These are phyloP conservation scores for Coemansia nantahalensis DNA, from an alignment of 192 early-diverging fungal species.

Conservation along the genomic window DNA sequence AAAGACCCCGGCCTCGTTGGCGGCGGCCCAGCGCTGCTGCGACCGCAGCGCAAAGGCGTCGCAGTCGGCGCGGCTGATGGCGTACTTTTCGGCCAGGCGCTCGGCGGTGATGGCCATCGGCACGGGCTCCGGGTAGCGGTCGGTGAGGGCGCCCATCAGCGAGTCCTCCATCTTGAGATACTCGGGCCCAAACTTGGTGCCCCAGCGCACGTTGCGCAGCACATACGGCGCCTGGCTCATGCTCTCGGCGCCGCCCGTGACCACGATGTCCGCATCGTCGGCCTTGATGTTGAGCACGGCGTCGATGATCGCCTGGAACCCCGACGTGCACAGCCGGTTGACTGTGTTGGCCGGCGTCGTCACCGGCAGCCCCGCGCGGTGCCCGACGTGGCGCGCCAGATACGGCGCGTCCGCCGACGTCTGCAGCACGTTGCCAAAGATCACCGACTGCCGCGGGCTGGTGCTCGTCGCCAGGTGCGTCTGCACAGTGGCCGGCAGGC, in stretches of 20 bases:
- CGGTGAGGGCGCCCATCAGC: conserved; percentile 76
- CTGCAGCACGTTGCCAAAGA: conserved; percentile 94
- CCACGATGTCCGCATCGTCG: conserved; percentile 80
- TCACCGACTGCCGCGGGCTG: conserved; percentile 64
- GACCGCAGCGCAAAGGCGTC: conserved; percentile 79
- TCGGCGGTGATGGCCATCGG: conserved; percentile 97
- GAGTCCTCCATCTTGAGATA: conserved; percentile 85
- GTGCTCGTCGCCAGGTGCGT: conserved; percentile 24
- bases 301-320: conserved; percentile 93
- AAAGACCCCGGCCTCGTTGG: conserved; percentile 74
- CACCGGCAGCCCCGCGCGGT: conserved; percentile 80
- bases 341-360: conserved; percentile 86
- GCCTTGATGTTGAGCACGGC: conserved; percentile 88
- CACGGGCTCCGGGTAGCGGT: conserved; percentile 75
- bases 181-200: conserved; percentile 84
- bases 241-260: conserved; percentile 90
- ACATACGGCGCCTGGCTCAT: conserved; percentile 94
- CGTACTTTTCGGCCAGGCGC: conserved; percentile 83
- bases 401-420: conserved; percentile 82
- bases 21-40: conserved; percentile 87
- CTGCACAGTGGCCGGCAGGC: conserved; percentile 74
- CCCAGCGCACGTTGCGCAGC: conserved; percentile 76
- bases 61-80: conserved; percentile 75
- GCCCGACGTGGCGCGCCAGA: conserved; percentile 90
- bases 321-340: conserved; percentile 96